These are phyloP conservation scores for Diplodia intermedia DNA, from an alignment of 2,329 filamentous ascomycete species.

Conservation along the genomic window DNA sequence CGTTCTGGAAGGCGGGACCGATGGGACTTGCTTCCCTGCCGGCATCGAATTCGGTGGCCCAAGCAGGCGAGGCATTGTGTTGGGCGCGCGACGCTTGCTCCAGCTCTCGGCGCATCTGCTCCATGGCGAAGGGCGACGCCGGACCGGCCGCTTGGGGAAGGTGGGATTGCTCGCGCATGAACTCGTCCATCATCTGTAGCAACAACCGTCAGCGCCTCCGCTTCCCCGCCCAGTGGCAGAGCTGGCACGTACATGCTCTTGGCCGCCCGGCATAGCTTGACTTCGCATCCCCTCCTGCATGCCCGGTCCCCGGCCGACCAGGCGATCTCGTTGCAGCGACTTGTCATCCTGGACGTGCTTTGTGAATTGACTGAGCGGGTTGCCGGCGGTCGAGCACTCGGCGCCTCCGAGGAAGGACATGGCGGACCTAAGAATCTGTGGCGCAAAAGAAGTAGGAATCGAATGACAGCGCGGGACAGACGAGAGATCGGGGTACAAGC, in stretches of 20 bases:
- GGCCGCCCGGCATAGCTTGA: constrained; percentile 69
- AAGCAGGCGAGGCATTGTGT: constrained; percentile 62
- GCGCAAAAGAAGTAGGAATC: not conserved
- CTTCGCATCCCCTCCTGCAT: constrained; percentile 80
- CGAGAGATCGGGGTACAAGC: constrained; percentile 1
- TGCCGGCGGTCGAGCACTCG: constrained; percentile 95
- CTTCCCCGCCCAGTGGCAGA: not conserved
- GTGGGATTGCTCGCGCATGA: constrained; percentile 78
- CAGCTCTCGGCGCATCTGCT: constrained; percentile 69
- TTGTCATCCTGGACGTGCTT: constrained; percentile 98
- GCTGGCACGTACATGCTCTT: constrained; percentile 61
- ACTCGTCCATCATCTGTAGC: constrained; percentile 86
- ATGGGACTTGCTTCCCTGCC: constrained; percentile 67
- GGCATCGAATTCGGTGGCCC: constrained; percentile 70
- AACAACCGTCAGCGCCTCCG: constrained; percentile 7
- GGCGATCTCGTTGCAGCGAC: constrained; percentile 87
- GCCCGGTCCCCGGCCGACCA: constrained; percentile 76
- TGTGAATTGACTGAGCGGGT: constrained; percentile 95
- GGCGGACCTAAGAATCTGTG: constrained; percentile 37
- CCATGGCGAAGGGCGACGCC: constrained; percentile 68
- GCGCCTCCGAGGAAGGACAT: constrained; percentile 98
- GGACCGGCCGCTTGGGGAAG: constrained; percentile 61
- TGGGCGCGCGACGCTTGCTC: constrained; percentile 59
- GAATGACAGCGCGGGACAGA: not conserved
- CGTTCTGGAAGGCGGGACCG: constrained; percentile 70